Evolutionary conservation across 306 rosid species (phyloP).

Genomic region (Quercus robur): DNA sequence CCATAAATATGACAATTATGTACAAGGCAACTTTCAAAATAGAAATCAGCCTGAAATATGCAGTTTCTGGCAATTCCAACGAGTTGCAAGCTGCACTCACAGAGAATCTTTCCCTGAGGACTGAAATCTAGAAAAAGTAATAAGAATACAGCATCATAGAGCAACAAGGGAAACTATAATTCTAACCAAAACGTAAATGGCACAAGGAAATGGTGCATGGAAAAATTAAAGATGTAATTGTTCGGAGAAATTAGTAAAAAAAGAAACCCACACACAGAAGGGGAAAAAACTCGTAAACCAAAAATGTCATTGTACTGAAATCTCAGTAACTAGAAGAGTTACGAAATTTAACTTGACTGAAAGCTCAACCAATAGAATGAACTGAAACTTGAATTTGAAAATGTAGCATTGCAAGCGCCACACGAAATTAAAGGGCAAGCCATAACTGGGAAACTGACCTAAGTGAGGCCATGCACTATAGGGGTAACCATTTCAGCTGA

Average conservation of each 20-base stretch:
- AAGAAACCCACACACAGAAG: conserved; percentile 18
- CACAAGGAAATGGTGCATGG: conserved; percentile 14
- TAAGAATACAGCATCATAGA: conserved; percentile 10
- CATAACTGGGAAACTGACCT: conserved; percentile 89
- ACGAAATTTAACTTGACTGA: conserved; percentile 37
- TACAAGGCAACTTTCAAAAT: background rate
- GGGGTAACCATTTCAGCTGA: conserved; percentile 95
- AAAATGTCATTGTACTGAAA: conserved; percentile 15
- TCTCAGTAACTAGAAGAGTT: conserved; percentile 31
- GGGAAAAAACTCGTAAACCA: background rate
- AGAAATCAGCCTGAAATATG: conserved; percentile 12
- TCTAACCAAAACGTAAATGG: conserved; percentile 8
- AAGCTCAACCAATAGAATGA: conserved; percentile 41
- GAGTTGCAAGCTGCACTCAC: conserved; percentile 2
- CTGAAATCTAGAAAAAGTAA: conserved; percentile 25
- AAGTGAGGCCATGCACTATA: conserved; percentile 80
- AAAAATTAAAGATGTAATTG: conserved; percentile 21
- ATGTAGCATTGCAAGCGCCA: conserved; percentile 62
- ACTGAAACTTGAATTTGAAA: conserved; percentile 39
- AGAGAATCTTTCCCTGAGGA: background rate
- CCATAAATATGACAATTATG: conserved; percentile 2
- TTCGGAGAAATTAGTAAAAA: conserved; percentile 16
- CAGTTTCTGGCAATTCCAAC: conserved; percentile 21
- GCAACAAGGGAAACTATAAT: conserved; percentile 4
- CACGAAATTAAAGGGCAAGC: conserved; percentile 59